Conservation (phyloP, 1,139 yeast genomes). For the Debaryomyces sp. region DNA sequence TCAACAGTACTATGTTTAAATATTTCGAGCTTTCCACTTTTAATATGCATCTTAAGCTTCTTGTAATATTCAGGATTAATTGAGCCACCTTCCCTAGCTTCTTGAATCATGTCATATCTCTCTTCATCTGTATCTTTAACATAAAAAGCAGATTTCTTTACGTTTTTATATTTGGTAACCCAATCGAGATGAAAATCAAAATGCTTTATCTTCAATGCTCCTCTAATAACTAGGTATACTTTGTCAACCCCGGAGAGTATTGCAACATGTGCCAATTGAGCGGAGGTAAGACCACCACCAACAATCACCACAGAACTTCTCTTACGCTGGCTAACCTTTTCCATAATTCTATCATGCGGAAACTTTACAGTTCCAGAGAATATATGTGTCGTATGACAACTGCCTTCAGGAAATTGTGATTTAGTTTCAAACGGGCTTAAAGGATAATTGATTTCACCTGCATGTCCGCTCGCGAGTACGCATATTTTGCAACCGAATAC, state of each 20-base stretch:
- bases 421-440: conserved; percentile 25
- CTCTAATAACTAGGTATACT: conserved; percentile 40
- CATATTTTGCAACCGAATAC: conserved; percentile 38
- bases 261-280: conserved; percentile 49
- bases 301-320: conserved; percentile 37
- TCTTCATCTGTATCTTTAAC: conserved; percentile 47
- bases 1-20: conserved; percentile 27
- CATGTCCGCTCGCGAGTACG: conserved; percentile 46
- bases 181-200: conserved; percentile 55
- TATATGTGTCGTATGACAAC: conserved; percentile 49
- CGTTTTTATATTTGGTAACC: conserved; percentile 53
- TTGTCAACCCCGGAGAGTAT: conserved; percentile 31
- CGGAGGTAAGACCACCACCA: conserved; percentile 54
- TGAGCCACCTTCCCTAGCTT: conserved; percentile 52
- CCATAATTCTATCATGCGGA: conserved; percentile 21
- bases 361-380: conserved; percentile 30
- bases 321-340: conserved; percentile 17
- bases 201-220: conserved; percentile 48
- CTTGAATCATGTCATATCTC: conserved; percentile 40
- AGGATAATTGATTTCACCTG: conserved; percentile 42
- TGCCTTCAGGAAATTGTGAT: conserved; percentile 27
- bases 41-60: conserved; percentile 31
- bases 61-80: conserved; percentile 50
- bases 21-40: conserved; percentile 29
- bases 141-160: conserved; percentile 46